phyloP scores from a whole-genome alignment of 441 rosid genomes.

The Cnidoscolus chayamansa region DNA sequence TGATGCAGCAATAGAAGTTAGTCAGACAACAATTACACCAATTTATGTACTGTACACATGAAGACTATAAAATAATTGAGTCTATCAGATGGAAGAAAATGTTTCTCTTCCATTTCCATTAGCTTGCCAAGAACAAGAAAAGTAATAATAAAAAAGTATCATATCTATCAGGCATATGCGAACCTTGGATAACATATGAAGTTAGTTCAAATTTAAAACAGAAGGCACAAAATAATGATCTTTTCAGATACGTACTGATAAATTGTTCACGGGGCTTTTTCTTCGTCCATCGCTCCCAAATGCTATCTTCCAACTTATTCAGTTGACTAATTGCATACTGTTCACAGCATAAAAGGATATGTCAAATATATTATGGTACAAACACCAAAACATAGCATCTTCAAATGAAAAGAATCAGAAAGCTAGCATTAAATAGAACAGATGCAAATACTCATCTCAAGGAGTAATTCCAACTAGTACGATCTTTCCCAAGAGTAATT shows the following conservation, averaged over 20 bases:
- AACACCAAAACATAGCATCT: background rate
- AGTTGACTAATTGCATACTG: constrained; percentile 97
- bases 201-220: background rate
- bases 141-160: background rate
- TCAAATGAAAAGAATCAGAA: constrained; percentile 15
- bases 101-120: constrained; percentile 2
- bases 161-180: background rate
- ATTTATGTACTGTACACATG: background rate
- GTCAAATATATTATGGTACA: constrained; percentile 9
- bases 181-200: constrained; percentile 2
- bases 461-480: background rate
- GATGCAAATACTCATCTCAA: background rate
- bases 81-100: background rate
- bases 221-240: constrained; percentile 8
- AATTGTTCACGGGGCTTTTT: constrained; percentile 61
- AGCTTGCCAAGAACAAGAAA: background rate
- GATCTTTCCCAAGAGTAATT: background rate
- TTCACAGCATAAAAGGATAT: constrained; percentile 26
- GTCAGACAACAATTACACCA: background rate
- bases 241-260: constrained; percentile 51
- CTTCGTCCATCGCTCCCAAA: constrained; percentile 74
- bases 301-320: constrained; percentile 91
- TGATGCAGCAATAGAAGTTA: background rate
- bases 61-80: background rate
- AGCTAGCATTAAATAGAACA: background rate